Percentiles rank a stretch among this genome's conserved stretches.
phyloP scores from a whole-genome alignment of 2,329 filamentous ascomycete species.

The Ceratocystis destructans region DNA sequence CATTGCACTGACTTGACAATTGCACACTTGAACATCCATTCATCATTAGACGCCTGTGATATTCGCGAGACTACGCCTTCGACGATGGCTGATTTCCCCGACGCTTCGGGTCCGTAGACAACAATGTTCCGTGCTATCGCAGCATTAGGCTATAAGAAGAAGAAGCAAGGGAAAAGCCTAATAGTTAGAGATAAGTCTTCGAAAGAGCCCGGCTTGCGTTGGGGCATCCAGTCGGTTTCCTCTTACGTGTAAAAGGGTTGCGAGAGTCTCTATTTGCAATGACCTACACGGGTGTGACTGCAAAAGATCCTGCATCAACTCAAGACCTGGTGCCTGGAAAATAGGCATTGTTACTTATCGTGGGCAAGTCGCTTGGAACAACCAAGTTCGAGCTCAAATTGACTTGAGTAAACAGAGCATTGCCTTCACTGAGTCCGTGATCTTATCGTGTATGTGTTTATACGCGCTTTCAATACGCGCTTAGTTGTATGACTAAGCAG shows the following conservation, averaged over 20 bases:
- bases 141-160: constrained; percentile 41
- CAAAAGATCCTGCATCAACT: constrained; percentile 33
- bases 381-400: no score
- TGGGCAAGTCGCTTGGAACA: not conserved
- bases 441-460: not conserved
- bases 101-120: constrained; percentile 71
- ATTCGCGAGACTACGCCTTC: constrained; percentile 23
- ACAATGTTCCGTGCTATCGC: constrained; percentile 62
- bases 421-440: not conserved
- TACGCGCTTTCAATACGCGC: not conserved
- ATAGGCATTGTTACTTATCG: constrained; percentile 23
- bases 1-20: constrained; percentile 19
- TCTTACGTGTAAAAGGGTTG: constrained; percentile 40
- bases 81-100: constrained; percentile 67
- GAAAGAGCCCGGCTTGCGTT: no score
- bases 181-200: constrained; percentile 20
- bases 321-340: constrained; percentile 41
- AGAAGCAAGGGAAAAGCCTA: not conserved
- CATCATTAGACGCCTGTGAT: constrained; percentile 1
- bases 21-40: constrained; percentile 12
- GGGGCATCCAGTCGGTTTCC: no score
- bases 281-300: constrained; percentile 44
- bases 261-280: constrained; percentile 43
- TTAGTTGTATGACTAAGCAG: not conserved
- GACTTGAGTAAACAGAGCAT: not conserved